Conservation (phyloP, 2,329 filamentous ascomycete species). For the Colletotrichum musicola region DNA sequence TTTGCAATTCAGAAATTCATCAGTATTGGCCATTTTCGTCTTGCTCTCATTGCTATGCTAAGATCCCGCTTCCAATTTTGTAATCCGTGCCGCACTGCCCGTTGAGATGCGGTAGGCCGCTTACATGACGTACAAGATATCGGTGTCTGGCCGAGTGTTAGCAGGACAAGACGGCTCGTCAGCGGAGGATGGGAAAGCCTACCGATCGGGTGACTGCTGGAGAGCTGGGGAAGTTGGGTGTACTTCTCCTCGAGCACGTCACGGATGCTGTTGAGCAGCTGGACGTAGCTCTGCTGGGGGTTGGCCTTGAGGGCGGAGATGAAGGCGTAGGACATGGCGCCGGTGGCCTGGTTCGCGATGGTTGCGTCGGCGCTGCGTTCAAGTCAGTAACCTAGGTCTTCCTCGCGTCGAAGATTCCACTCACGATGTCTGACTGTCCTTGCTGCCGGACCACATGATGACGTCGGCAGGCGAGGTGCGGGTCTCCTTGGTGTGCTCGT, state of each 20-base stretch:
- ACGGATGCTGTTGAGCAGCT: conserved; percentile 94
- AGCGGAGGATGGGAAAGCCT: conserved; percentile 51
- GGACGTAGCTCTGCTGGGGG: conserved; percentile 94
- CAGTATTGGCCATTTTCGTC: not conserved
- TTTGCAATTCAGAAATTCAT: conserved; percentile 1
- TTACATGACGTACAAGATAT: conserved; percentile 37
- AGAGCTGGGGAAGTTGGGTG: conserved; percentile 94
- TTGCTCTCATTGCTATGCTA: conserved; percentile 14
- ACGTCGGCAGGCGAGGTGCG: conserved; percentile 97
- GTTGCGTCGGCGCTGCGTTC: conserved; percentile 85
- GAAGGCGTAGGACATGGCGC: conserved; percentile 98
- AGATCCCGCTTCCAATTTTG: conserved; percentile 5
- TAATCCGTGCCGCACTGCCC: not conserved
- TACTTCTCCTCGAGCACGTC: conserved; percentile 91
- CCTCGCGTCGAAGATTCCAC: conserved; percentile 38
- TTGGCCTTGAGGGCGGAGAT: conserved; percentile 92
- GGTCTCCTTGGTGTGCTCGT: conserved; percentile 85
- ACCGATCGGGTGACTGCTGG: conserved; percentile 96
- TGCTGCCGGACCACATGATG: conserved; percentile 97
- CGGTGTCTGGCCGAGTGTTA: conserved; percentile 21
- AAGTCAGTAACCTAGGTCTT: not conserved
- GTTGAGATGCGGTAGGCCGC: not conserved
- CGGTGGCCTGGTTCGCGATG: conserved; percentile 89
- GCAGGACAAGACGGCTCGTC: not conserved
- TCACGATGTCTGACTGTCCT: conserved; percentile 90